Percentiles rank a stretch among this genome's conserved stretches.
These are phyloP conservation scores for Trichoderma endophyticum DNA, from an alignment of 2,329 filamentous ascomycete species.

Conservation along the genomic window DNA sequence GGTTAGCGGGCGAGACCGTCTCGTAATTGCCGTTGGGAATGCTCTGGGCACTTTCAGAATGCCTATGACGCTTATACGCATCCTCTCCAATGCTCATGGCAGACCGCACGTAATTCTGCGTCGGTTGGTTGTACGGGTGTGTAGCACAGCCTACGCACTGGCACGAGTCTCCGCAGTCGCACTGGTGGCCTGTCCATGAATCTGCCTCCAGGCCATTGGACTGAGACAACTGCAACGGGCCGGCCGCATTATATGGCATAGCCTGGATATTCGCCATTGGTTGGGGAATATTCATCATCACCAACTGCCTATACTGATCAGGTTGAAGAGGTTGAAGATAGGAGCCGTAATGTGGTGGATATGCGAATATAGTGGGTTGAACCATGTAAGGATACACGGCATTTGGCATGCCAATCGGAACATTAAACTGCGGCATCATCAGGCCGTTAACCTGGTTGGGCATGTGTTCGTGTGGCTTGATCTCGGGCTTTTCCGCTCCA, in stretches of 20 bases:
- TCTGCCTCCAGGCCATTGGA: constrained; percentile 22
- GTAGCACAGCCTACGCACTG: constrained; percentile 66
- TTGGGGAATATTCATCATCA: constrained; percentile 38
- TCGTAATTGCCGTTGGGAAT: constrained; percentile 28
- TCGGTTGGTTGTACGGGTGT: constrained; percentile 66
- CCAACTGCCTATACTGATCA: constrained; percentile 50
- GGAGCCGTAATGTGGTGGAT: constrained; percentile 53
- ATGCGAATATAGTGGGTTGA: constrained; percentile 49
- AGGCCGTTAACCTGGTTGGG: constrained; percentile 26
- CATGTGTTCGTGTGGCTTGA: constrained; percentile 23
- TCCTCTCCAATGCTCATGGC: constrained; percentile 44
- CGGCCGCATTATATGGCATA: constrained; percentile 27
- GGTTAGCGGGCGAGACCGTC: constrained; percentile 11
- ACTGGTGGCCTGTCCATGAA: constrained; percentile 42
- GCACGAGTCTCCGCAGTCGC: constrained; percentile 63
- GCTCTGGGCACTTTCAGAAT: constrained; percentile 25
- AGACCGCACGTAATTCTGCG: constrained; percentile 50
- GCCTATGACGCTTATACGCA: constrained; percentile 23
- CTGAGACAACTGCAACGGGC: constrained; percentile 24
- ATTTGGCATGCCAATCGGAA: constrained; percentile 36
- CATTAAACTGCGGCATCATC: constrained; percentile 38
- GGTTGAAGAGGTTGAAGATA: constrained; percentile 54
- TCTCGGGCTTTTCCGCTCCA: constrained; percentile 23
- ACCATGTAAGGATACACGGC: constrained; percentile 41
- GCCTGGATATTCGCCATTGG: constrained; percentile 25